Evolutionary conservation across 192 early-diverging fungal species (phyloP).

Genomic region (Pilaira anomala): DNA sequence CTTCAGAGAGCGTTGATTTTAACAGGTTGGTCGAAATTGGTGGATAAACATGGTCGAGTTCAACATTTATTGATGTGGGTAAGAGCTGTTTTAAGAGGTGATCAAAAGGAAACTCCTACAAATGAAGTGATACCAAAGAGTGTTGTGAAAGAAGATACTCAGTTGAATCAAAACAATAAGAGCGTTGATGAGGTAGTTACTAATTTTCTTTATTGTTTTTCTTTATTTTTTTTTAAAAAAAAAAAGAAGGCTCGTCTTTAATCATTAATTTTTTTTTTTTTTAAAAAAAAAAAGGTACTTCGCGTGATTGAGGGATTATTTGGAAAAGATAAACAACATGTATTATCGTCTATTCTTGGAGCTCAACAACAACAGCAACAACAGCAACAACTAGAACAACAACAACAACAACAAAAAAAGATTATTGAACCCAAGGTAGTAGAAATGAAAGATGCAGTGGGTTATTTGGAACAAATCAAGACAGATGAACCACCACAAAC

Average conservation of each 20-base stretch:
- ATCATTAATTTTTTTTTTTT: neutral
- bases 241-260: too few species aligned
- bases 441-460: constrained; percentile 28
- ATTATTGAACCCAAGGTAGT: neutral
- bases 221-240: too few species aligned
- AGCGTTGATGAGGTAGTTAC: neutral
- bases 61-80: constrained; percentile 27
- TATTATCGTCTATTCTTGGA: neutral
- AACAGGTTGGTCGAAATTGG: constrained; percentile 26
- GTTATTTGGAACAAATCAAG: constrained; percentile 25
- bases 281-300: neutral
- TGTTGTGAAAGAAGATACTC: neutral
- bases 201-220: too few species aligned
- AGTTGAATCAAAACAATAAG: neutral
- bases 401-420: neutral
- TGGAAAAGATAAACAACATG: constrained; percentile 15
- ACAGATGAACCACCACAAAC: constrained; percentile 11
- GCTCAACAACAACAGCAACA: too few species aligned
- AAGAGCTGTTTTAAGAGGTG: constrained; percentile 18
- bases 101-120: neutral
- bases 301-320: constrained; percentile 13
- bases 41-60: constrained; percentile 11
- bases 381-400: too few species aligned
- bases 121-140: neutral
- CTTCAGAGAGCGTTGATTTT: constrained; percentile 19